These are phyloP conservation scores for Geranium incanum DNA, from an alignment of 441 rosid genomes.

Conservation along the genomic window DNA sequence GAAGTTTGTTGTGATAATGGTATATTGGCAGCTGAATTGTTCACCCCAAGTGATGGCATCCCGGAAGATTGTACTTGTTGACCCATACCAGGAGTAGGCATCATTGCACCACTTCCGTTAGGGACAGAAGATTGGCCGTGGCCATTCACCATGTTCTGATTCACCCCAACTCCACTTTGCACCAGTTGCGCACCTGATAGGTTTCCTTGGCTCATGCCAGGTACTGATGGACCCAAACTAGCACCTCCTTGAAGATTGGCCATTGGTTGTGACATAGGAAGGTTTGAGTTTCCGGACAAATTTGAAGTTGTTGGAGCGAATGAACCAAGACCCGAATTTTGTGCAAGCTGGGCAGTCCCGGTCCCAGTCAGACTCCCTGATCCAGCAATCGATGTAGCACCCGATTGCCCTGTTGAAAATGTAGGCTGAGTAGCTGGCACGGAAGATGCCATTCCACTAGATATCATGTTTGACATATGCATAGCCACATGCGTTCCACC, in stretches of 20 bases:
- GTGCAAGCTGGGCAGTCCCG: constrained; percentile 58
- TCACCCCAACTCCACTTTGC: constrained; percentile 68
- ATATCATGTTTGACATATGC: constrained; percentile 97
- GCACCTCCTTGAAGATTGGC: constrained; percentile 40
- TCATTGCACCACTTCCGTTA: constrained; percentile 67
- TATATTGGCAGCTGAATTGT: constrained; percentile 58
- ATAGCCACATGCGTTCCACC: constrained; percentile 80
- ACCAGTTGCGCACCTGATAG: constrained; percentile 71
- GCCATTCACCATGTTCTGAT: constrained; percentile 60
- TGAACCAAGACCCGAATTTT: constrained; percentile 51
- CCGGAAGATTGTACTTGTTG: constrained; percentile 66
- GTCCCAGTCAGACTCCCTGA: constrained; percentile 61
- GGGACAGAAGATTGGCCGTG: constrained; percentile 58
- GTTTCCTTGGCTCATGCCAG: constrained; percentile 80
- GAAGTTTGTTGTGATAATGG: constrained; percentile 63
- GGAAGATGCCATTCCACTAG: constrained; percentile 79
- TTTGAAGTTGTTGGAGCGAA: constrained; percentile 57
- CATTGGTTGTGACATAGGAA: constrained; percentile 70
- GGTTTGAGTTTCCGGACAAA: constrained; percentile 53
- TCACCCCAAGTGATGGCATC: constrained; percentile 59
- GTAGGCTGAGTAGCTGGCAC: constrained; percentile 69
- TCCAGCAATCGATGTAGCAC: constrained; percentile 51
- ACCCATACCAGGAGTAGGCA: constrained; percentile 89
- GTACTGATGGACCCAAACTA: constrained; percentile 42
- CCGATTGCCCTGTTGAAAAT: constrained; percentile 69